Conservation (phyloP, 2,329 filamentous ascomycete species). For the Aspergillus flavus region DNA sequence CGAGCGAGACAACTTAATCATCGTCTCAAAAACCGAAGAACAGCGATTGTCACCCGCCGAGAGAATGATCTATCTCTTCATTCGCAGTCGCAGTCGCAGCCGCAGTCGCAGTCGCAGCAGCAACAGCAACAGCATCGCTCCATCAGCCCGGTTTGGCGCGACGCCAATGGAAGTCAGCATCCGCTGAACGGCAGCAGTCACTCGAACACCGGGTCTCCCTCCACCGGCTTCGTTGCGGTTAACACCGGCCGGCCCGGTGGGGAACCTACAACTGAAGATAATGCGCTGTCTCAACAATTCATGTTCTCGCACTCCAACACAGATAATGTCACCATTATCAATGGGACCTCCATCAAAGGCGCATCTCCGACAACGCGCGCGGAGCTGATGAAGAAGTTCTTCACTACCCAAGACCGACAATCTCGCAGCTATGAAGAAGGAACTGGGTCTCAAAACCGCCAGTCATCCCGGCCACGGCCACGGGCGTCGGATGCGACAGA, state of each 20-base stretch:
- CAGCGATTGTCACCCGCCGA: constrained; percentile 69
- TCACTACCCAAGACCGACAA: constrained; percentile 60
- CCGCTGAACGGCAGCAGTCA: constrained; percentile 32
- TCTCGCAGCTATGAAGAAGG: constrained; percentile 42
- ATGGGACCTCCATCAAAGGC: constrained; percentile 52
- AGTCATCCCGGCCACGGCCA: constrained; percentile 33
- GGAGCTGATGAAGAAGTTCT: constrained; percentile 66
- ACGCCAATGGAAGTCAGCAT: constrained; percentile 31
- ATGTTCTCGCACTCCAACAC: constrained; percentile 46
- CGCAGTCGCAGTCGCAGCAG: constrained; percentile 35
- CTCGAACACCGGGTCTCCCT: constrained; percentile 47
- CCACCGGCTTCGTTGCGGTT: constrained; percentile 61
- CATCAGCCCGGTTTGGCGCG: constrained; percentile 42
- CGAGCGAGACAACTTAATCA: constrained; percentile 79
- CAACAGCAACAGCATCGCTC: constrained; percentile 33
- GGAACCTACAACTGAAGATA: constrained; percentile 37
- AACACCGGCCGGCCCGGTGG: constrained; percentile 52
- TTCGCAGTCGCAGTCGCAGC: constrained; percentile 5
- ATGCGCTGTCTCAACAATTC: constrained; percentile 38
- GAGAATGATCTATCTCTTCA: constrained; percentile 45
- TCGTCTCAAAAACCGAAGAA: constrained; percentile 72
- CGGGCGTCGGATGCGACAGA: constrained; percentile 40
- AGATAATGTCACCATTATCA: constrained; percentile 52
- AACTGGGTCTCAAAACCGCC: constrained; percentile 28
- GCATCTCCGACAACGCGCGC: constrained; percentile 59